Base-by-base conservation (phyloP, 2,329 filamentous ascomycete genomes). In the Chaetomiaceae sp. region DNA sequence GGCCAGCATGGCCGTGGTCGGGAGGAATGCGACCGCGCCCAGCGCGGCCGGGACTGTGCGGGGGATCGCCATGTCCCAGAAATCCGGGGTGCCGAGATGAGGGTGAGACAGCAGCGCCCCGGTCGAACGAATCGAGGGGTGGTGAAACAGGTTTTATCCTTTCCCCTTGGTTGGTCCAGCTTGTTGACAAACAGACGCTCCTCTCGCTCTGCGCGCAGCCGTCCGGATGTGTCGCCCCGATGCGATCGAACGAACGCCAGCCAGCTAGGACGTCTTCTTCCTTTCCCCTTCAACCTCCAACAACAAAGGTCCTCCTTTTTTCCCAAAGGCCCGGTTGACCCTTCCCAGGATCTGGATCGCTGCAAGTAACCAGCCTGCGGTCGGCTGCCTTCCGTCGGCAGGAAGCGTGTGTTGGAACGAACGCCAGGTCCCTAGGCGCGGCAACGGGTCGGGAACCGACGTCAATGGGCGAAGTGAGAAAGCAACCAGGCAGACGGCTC, bases 1-100 rank as follows among this genome's bases (percentile, higher is more conserved):
- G 36, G 68, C 69, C 22, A 76, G 47, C 12, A 71, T 64, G 14
- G 71, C 69, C 4, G 68, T 60, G 3, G 75, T 75, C 9, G 72
- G 66, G 17, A 73, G 61, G 14, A 69, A 59, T 22, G 74, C 69
- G 36, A 69, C 39, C 20, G 61, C 53, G 51, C 73, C 75, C 52
- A 75, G 61, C 50, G 63, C 64, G 34, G 64, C 64, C n/a, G 69
- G 66, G 31, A 75, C 63, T 27, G 65, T 47, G 23, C 60, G 66
- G 53, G 66, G 65, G 33, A 71, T 59, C 42, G 62, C 58, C 72
- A 75, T 76, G 27, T 40, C 31, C 42, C 31, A 19, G 48, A n/a
- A 42, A 51, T 43, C 45, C 37, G 54, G 38, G 36, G 42, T 33
- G 20, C 25, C 23, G 45, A 49, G 12, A 53, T 51, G n/a, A 19